Base-by-base conservation (phyloP, 371 early-diverging fungal genomes). In the Catenaria anguillulae region DNA sequence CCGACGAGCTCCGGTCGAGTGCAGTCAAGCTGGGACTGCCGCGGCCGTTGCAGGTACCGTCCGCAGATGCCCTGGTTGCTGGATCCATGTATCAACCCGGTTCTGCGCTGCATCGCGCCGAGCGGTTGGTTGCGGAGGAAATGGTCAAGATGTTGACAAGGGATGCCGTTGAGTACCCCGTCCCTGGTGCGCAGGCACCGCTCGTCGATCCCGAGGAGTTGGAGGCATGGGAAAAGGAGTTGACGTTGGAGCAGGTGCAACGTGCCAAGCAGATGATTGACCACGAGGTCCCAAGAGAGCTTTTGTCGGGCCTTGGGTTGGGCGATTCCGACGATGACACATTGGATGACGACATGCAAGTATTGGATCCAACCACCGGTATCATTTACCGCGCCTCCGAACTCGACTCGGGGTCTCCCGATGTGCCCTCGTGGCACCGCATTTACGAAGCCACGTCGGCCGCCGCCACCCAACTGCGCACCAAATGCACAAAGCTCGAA, bases 401-500 rank as follows among this genome's bases (percentile, higher is more conserved):
- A 2, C 24, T 58, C 2, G 40, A 23, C 31, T 26, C 12, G 26
- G 33, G 40, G 6, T 62, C 62, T 63, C 61, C 17, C 26, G 35
- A 33, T 6, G 61, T 64, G 2, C 65, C 65, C 54, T 24, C 8
- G n/a, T n/a, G 40, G 29, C 40, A 52, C 2, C 37, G 46, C 2
- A 66, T 67, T 66, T 26, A 67, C 23, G 64, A 71, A 12, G 61
- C 62, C 17, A 35, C 33, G 3, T 42, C 46, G 13, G 24, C 46
- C 10, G 67, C 60, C n/a, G 63, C 55, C 0, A 12, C 56, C 0
- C 33, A 79, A 59, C 84, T 88, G 61, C 88, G 90, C 2, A 70
- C 76, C 15, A 77, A 77, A 48, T 91, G 92, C 0, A 75, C 77
- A 26, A 93, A 93, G 69, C 60, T 87, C n/a, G 94, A 94, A 66